A percentile compares a stretch with the other conserved stretches of the same genome.
phyloP scores from a whole-genome alignment of 2,329 filamentous ascomycete genomes.

The Arachnomyces sp. region DNA sequence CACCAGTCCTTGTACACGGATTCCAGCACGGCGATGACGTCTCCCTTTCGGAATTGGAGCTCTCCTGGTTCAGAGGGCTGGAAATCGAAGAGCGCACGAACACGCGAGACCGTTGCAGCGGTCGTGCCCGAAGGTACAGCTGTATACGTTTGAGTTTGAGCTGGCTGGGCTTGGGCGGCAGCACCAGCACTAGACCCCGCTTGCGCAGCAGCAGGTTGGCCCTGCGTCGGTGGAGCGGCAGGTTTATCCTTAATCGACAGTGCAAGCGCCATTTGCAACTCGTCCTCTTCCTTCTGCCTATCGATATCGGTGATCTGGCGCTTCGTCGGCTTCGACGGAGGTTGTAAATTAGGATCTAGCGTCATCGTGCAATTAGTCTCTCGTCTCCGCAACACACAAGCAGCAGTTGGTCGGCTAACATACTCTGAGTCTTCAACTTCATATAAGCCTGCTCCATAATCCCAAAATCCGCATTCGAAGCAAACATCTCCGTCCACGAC shows the following conservation, averaged over 20 bases:
- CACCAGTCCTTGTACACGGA: slow-evolving; percentile 99
- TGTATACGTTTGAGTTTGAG: slow-evolving; percentile 25
- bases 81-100: slow-evolving; percentile 90
- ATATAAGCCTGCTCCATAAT: slow-evolving; percentile 96
- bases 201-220: slow-evolving; percentile 25
- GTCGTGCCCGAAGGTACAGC: slow-evolving; percentile 74
- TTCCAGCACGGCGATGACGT: slow-evolving; percentile 93
- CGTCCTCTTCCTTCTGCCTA: slow-evolving; percentile 90
- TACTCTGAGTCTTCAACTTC: slow-evolving; percentile 66
- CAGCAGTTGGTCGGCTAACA: slow-evolving; percentile 13
- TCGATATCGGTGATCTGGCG: slow-evolving; percentile 82
- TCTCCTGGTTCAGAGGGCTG: slow-evolving; percentile 88
- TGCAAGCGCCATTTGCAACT: slow-evolving; percentile 90
- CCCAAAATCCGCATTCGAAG: slow-evolving; percentile 77
- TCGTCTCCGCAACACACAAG: background rate
- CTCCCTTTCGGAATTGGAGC: slow-evolving; percentile 90
- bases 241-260: slow-evolving; percentile 84
- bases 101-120: slow-evolving; percentile 88
- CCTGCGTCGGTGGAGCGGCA: slow-evolving; percentile 29
- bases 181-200: slow-evolving; percentile 18
- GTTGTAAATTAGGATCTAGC: slow-evolving; percentile 79
- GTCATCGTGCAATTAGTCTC: background rate
- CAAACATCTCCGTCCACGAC: slow-evolving; percentile 94
- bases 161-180: slow-evolving; percentile 23
- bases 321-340: slow-evolving; percentile 89